phyloP scores from a whole-genome alignment of 345 rosid genomes.

The Eutrema heterophyllum region DNA sequence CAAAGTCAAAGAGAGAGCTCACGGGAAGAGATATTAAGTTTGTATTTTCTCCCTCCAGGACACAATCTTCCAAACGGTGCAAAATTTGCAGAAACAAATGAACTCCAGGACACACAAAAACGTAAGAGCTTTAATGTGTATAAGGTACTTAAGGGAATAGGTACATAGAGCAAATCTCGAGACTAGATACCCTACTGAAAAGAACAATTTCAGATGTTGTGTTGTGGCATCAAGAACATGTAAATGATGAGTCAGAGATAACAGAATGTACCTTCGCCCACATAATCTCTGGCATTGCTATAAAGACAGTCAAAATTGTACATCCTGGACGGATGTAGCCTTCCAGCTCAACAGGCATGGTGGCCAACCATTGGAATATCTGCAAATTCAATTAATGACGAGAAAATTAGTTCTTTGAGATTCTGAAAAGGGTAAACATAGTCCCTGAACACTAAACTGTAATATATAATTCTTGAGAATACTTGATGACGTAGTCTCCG shows the following conservation, averaged over 20 bases:
- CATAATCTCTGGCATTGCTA: constrained; percentile 82
- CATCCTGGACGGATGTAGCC: constrained; percentile 98
- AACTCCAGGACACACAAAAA: background rate
- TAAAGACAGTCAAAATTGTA: constrained; percentile 79
- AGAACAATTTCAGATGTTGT: background rate
- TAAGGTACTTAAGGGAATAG: background rate
- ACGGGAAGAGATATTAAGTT: background rate
- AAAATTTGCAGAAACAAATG: background rate
- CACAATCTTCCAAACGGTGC: background rate
- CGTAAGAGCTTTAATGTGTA: background rate
- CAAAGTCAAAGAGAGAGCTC: background rate
- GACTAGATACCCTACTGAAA: constrained; percentile 13
- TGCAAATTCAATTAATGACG: constrained; percentile 35
- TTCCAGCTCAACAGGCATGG: constrained; percentile 96
- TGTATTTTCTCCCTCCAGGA: constrained; percentile 5
- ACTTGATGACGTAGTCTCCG: constrained; percentile 99
- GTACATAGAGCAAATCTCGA: background rate
- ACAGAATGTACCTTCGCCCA: constrained; percentile 68
- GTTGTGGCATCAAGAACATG: background rate
- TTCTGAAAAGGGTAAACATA: constrained; percentile 5
- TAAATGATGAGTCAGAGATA: background rate
- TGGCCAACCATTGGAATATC: constrained; percentile 95
- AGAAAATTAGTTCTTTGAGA: constrained; percentile 31
- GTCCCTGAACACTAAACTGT: constrained; percentile 59
- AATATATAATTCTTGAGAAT: constrained; percentile 48